Percentiles rank a stretch among this genome's conserved stretches.
phyloP scores from a whole-genome alignment of 2,329 filamentous ascomycete genomes.

The Cephalotrichum gorgonifer region DNA sequence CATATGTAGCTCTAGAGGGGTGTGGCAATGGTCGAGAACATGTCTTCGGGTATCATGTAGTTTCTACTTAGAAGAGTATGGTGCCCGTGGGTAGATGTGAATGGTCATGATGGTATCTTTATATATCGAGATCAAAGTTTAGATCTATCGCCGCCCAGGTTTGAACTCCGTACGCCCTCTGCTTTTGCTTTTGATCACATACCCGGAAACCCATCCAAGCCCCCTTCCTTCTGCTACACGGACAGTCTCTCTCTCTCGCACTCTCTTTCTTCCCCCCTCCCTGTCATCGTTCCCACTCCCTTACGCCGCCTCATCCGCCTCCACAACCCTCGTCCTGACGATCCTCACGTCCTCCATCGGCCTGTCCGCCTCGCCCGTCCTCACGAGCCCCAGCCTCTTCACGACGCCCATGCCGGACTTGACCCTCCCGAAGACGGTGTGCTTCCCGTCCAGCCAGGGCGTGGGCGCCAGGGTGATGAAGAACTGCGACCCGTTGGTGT shows the following conservation, averaged over 20 bases:
- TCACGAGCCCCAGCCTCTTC: slow-evolving; percentile 78
- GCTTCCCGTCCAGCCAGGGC: slow-evolving; percentile 93
- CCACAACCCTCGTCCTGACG: slow-evolving; percentile 58
- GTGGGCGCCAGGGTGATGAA: slow-evolving; percentile 92
- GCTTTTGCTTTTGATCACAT: no score
- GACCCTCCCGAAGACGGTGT: slow-evolving; percentile 91
- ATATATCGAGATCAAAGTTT: background rate
- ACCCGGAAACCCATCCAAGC: no score
- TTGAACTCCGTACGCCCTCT: background rate
- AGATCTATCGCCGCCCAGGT: no score
- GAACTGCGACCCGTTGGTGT: slow-evolving; percentile 94
- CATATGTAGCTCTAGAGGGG: no score
- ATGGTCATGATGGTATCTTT: background rate
- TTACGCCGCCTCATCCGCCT: slow-evolving; percentile 36
- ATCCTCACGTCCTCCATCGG: slow-evolving; percentile 79
- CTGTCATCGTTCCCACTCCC: background rate
- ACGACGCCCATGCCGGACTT: slow-evolving; percentile 76
- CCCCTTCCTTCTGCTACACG: no score
- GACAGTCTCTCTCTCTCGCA: no score
- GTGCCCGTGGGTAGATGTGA: background rate
- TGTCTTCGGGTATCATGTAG: background rate
- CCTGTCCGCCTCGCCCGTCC: slow-evolving; percentile 70
- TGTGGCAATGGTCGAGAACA: no score
- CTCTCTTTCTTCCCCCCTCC: background rate
- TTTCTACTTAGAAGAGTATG: background rate